phyloP scores from a whole-genome alignment of 2,329 filamentous ascomycete genomes.

The Xylariaceae sp. region DNA sequence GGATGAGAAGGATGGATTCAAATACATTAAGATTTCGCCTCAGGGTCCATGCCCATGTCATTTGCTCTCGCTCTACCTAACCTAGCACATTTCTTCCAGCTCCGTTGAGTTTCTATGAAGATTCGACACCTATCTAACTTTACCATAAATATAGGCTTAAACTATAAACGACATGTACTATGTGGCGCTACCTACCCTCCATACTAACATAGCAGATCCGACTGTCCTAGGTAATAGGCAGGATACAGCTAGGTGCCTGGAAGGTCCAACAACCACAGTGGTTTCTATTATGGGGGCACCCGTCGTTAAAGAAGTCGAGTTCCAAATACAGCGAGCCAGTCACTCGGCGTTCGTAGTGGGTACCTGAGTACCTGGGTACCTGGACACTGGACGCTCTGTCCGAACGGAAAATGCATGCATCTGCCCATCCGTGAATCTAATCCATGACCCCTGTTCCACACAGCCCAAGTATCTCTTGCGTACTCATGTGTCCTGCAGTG shows the following conservation, averaged over 20 bases:
- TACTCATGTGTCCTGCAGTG: conserved; percentile 10
- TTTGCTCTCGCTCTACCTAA: not conserved
- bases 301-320: not conserved
- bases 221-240: conserved; percentile 3
- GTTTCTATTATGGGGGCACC: not conserved
- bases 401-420: conserved; percentile 32
- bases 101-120: not conserved
- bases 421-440: conserved; percentile 28
- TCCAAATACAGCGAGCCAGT: not conserved
- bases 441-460: conserved; percentile 30
- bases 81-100: not conserved
- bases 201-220: conserved; percentile 29
- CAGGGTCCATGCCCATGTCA: not conserved
- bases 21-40: not conserved
- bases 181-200: too few species aligned
- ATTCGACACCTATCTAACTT: not conserved
- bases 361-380: conserved; percentile 2
- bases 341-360: not conserved
- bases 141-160: not conserved
- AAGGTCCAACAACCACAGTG: not conserved
- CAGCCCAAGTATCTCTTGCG: conserved; percentile 23
- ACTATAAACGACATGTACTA: conserved; percentile 4
- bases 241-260: not conserved
- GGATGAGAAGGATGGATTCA: not conserved
- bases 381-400: conserved; percentile 17